Evolutionary conservation across 2,329 filamentous ascomycete species (phyloP), one percentile per base, ranked within the genome.

Genomic region (Pseudogymnoascus sp.): DNA sequence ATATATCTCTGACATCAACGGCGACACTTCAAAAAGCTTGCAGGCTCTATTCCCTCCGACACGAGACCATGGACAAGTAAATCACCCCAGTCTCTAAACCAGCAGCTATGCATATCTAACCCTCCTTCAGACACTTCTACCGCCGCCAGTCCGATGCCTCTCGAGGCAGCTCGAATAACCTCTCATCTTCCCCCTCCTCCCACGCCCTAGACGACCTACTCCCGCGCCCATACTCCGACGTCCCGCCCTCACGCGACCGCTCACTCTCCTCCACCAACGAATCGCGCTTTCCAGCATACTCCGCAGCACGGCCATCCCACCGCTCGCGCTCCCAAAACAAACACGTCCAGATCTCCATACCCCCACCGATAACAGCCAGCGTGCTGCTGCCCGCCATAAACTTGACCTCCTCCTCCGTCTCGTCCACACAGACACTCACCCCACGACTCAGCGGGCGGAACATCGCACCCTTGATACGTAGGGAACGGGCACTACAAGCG

Each of bases 401-500:
- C 15, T 17, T 53, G 47, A 53, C 23, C 0, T 50, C 62, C 21
- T 26, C 62, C 2, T 62, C 62, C 10, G 28, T 59, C 6, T 63
- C 36, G 11, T 28, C 62, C 8, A 23, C 62, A 19, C 57, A 60
- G n/a, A 33, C 62, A 0, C 61, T 40, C 62, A 33, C 42, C 1
- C 26, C 61, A 15, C 13, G 26, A 9, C 8, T 33, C 1, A 33
- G 42, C 9, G 23, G 42, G 17, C 26, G 26, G 17, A 62, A 62
- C 11, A 61, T 60, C 4, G 19, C 26, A 15, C 62, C 40, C 10
- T 10, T 60, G 17, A 28, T 38, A 31, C 28, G 80, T 59, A 77
- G 78, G 67, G 82, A 84, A 60, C 76, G 76, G 26, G 77, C 83
- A 67, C 77, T 86, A 13, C 81, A 86, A 67, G 76, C 79, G 62